These are phyloP conservation scores for Odonthalia washingtoniensis DNA, from an alignment of 31 red algal species.

Conservation along the genomic window DNA sequence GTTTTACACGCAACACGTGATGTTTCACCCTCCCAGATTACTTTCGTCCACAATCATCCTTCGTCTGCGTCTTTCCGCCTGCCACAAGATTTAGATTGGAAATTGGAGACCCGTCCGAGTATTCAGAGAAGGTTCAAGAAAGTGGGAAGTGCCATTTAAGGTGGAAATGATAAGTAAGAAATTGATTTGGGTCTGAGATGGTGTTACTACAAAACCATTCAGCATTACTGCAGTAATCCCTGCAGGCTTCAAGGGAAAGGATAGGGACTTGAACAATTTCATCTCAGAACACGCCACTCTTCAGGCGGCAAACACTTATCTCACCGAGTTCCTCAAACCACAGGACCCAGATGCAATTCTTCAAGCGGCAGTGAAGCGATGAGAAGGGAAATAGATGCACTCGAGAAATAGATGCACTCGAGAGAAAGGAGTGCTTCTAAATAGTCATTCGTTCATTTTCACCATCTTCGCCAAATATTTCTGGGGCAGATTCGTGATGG, in stretches of 20 bases:
- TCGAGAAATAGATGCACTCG: no score
- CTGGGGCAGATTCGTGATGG: constrained; percentile 11
- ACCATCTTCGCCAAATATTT: constrained; percentile 25
- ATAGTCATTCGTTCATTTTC: no score
- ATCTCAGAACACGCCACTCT: no score
- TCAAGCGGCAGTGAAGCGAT: not conserved
- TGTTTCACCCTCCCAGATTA: no score
- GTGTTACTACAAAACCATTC: not conserved
- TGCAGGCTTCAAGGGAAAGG: not conserved
- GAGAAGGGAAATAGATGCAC: not conserved
- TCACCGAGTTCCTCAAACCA: not conserved
- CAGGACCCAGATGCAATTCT: not conserved
- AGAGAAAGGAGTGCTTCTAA: not conserved
- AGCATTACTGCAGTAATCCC: not conserved
- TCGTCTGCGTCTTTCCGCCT: no score
- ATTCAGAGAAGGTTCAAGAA: no score
- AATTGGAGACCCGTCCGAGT: no score
- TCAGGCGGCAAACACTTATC: not conserved
- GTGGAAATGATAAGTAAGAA: no score
- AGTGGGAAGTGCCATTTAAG: not conserved
- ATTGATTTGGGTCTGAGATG: not conserved
- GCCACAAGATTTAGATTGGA: no score
- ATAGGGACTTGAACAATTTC: not conserved
- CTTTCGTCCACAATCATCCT: no score
- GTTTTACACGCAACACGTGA: no score